Conservation (phyloP, 2,329 filamentous ascomycete species). For the Clarireedia sp. region DNA sequence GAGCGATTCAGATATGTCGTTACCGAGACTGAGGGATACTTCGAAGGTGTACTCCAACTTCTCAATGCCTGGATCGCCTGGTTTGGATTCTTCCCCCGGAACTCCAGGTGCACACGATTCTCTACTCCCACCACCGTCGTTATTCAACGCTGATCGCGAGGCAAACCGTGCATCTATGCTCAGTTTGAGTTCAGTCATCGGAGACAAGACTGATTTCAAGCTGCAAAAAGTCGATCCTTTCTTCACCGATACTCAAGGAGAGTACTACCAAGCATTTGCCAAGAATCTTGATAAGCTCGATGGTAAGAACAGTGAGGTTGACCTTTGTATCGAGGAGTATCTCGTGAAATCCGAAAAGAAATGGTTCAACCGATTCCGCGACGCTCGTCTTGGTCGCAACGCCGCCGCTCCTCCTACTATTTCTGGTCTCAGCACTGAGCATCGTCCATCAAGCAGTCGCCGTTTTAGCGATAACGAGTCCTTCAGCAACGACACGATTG, state of each 20-base stretch:
- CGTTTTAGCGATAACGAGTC: slow-evolving; percentile 1
- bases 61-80: slow-evolving; percentile 5
- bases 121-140: slow-evolving; percentile 9
- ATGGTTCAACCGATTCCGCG: slow-evolving; percentile 52
- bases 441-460: slow-evolving; percentile 32
- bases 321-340: slow-evolving; percentile 58
- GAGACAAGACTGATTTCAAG: slow-evolving; percentile 53
- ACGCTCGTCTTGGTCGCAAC: slow-evolving; percentile 1
- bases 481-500: slow-evolving; percentile 4
- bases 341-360: slow-evolving; percentile 58
- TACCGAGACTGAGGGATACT: slow-evolving; percentile 2
- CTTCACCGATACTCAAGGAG: slow-evolving; percentile 56
- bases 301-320: slow-evolving; percentile 47
- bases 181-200: slow-evolving; percentile 41
- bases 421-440: slow-evolving; percentile 18
- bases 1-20: slow-evolving; percentile 7
- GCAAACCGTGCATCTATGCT: slow-evolving; percentile 34
- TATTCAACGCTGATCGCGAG: slow-evolving; percentile 1
- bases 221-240: slow-evolving; percentile 60
- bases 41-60: slow-evolving; percentile 3
- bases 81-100: slow-evolving; percentile 5
- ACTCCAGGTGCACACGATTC: slow-evolving; percentile 8
- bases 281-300: slow-evolving; percentile 45
- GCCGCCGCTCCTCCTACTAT: neutral
- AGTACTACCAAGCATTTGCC: slow-evolving; percentile 52